Percentiles rank a stretch among this genome's conserved stretches.
These are phyloP conservation scores for Anisodus acutangulus DNA, from an alignment of 257 asterid genomes.

Conservation along the genomic window DNA sequence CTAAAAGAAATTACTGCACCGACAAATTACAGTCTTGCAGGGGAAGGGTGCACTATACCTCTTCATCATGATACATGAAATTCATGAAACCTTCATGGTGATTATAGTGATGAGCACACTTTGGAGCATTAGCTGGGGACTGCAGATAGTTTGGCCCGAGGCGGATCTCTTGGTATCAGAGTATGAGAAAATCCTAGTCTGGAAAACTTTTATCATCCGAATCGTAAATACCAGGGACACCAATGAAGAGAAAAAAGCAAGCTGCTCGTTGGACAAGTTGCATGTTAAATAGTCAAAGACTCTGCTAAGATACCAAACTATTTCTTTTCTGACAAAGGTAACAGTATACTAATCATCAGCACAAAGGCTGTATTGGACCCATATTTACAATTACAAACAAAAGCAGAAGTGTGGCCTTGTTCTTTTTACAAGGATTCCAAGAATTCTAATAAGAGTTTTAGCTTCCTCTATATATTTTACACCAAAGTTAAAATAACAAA, in stretches of 20 bases:
- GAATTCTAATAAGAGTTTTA: background rate
- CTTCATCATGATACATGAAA: slow-evolving; percentile 52
- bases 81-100: slow-evolving; percentile 56
- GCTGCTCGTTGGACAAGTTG: slow-evolving; percentile 43
- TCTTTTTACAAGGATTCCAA: background rate
- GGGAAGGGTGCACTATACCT: slow-evolving; percentile 36
- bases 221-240: slow-evolving; percentile 50
- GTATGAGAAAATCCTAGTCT: slow-evolving; percentile 45
- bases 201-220: slow-evolving; percentile 50
- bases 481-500: slow-evolving; percentile 1
- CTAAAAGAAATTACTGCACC: background rate
- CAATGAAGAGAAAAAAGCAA: slow-evolving; percentile 47
- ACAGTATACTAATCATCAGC: background rate
- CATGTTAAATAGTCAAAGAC: background rate
- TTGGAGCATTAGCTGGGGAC: slow-evolving; percentile 51
- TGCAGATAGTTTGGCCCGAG: slow-evolving; percentile 58
- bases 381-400: background rate
- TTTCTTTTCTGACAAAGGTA: background rate
- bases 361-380: background rate
- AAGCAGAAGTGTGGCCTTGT: background rate
- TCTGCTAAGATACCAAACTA: background rate
- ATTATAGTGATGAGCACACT: slow-evolving; percentile 50
- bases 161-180: slow-evolving; percentile 52
- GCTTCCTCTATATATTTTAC: background rate
- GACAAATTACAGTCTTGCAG: background rate